A percentile compares a stretch with the other conserved stretches of the same genome.
Conservation (phyloP, 768 basidiomycete genomes). For the Auricularia sp. region DNA sequence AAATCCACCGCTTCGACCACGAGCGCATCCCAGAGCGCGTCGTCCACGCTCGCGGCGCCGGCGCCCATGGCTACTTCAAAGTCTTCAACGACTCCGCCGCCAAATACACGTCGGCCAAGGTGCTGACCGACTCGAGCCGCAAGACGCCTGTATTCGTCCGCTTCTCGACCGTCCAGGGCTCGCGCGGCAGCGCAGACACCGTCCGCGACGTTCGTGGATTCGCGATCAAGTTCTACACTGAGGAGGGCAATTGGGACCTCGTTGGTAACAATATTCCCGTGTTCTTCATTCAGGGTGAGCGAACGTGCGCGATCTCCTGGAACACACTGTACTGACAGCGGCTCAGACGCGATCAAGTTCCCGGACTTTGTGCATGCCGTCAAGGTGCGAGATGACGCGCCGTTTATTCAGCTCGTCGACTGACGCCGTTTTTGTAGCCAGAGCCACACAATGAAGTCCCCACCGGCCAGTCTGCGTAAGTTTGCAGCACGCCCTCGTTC, state of each 20-base stretch:
- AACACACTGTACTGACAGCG: constrained; percentile 5
- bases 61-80: constrained; percentile 78
- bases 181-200: constrained; percentile 67
- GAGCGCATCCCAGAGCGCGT: constrained; percentile 80
- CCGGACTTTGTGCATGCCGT: constrained; percentile 76
- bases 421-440: constrained; percentile 32
- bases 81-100: constrained; percentile 57
- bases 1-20: constrained; percentile 74
- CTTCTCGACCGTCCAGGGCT: constrained; percentile 80
- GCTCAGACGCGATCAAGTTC: constrained; percentile 63
- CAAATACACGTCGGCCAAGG: constrained; percentile 60
- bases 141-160: constrained; percentile 72
- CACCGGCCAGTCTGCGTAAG: constrained; percentile 12
- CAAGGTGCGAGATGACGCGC: constrained; percentile 13
- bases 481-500: neutral
- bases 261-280: constrained; percentile 65
- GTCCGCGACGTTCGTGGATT: constrained; percentile 85
- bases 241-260: constrained; percentile 81
- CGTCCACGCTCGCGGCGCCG: constrained; percentile 54
- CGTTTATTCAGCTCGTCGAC: neutral
- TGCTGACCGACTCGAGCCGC: constrained; percentile 62
- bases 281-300: constrained; percentile 56
- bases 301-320: constrained; percentile 13
- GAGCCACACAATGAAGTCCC: constrained; percentile 71
- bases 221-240: constrained; percentile 72